Conservation (phyloP, 495 filamentous ascomycete species). For the Lepidopterella palustris region DNA sequence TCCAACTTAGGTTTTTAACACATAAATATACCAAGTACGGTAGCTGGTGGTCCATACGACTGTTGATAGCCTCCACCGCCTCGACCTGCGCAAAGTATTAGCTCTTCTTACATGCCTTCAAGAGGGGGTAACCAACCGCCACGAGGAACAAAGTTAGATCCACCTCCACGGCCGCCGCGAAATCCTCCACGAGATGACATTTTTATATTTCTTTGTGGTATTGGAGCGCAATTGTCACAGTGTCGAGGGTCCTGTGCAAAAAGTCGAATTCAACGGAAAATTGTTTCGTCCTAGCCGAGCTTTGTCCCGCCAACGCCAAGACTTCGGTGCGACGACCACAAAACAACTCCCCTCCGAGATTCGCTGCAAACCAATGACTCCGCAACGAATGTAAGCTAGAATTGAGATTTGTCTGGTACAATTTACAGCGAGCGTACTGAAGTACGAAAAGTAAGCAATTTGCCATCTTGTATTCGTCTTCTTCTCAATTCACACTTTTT, state of each 20-base stretch:
- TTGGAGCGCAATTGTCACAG: not conserved
- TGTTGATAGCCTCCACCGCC: slow-evolving; percentile 18
- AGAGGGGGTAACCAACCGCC: not conserved
- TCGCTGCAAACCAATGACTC: too few relatives aligned
- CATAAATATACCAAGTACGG: slow-evolving; percentile 52
- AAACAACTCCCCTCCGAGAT: too few relatives aligned
- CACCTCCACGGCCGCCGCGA: not conserved
- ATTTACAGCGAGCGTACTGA: too few relatives aligned
- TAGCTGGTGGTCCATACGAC: slow-evolving; percentile 59
- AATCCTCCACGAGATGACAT: not conserved
- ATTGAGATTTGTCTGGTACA: too few relatives aligned
- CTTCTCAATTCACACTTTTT: not conserved
- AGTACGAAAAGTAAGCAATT: too few relatives aligned
- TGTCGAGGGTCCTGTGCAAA: not conserved
- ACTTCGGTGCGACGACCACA: too few relatives aligned
- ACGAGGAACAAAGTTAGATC: not conserved
- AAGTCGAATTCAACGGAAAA: not conserved
- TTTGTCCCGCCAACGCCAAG: not conserved
- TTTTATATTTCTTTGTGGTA: not conserved
- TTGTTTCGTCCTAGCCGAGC: not conserved
- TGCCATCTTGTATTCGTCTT: not conserved
- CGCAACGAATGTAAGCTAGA: too few relatives aligned
- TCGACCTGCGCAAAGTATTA: slow-evolving; percentile 42
- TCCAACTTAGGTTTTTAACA: not conserved
- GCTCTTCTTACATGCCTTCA: slow-evolving; percentile 1